These are phyloP conservation scores for Torulaspora quercuum DNA, from an alignment of 805 yeast genomes.

Conservation along the genomic window DNA sequence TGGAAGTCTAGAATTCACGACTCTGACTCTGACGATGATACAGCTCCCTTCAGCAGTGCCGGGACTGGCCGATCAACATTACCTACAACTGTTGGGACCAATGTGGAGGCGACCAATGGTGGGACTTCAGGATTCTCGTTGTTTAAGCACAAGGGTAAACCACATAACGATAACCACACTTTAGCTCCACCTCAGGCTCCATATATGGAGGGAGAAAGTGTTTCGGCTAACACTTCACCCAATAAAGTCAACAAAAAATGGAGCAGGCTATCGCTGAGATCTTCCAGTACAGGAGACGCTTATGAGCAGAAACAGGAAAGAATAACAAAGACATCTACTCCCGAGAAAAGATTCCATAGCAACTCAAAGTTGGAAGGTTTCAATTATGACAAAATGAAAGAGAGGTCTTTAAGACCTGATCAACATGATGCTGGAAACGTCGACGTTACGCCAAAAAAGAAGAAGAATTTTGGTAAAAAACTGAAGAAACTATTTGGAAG, in stretches of 20 bases:
- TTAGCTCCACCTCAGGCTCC: constrained; percentile 18
- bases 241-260: constrained; percentile 20
- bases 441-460: constrained; percentile 22
- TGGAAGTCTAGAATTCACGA: constrained; percentile 59
- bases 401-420: constrained; percentile 9
- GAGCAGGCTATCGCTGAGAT: constrained; percentile 25
- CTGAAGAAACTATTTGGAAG: constrained; percentile 43
- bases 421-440: not conserved
- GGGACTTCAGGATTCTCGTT: constrained; percentile 23
- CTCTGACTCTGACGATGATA: constrained; percentile 57
- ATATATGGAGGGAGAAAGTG: constrained; percentile 5
- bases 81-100: constrained; percentile 12
- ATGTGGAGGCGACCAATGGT: constrained; percentile 7
- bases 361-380: constrained; percentile 9
- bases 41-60: constrained; percentile 19
- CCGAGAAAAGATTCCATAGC: constrained; percentile 13
- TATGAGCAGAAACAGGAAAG: constrained; percentile 1
- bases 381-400: constrained; percentile 7
- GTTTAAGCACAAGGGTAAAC: constrained; percentile 19
- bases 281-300: constrained; percentile 23
- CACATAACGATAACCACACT: constrained; percentile 1
- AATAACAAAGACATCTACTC: constrained; percentile 1
- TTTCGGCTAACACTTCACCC: constrained; percentile 16
- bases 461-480: constrained; percentile 38
- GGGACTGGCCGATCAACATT: constrained; percentile 17